Evolutionary conservation across 2,329 filamentous ascomycete genomes (phyloP), one percentile per base, ranked within the genome.

Genomic region (Pezicula neosporulosa): DNA sequence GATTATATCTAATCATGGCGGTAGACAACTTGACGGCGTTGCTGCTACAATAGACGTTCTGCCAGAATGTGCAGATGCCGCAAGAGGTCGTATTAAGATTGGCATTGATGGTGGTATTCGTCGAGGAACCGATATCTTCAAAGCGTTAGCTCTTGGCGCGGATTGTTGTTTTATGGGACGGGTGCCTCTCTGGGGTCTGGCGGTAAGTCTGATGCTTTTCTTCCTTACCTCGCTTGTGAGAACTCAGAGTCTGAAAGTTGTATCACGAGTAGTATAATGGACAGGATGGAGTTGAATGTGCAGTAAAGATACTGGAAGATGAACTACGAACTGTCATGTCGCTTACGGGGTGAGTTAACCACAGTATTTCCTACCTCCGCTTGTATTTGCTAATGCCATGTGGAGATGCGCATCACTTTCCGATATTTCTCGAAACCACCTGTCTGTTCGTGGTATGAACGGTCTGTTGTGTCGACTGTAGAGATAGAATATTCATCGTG

Each of bases 81-180:
- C 59, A 2, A 56, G 56, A 18, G 66, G 66, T 2, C 59, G 60
- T n/a, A 66, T 71, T 10, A 62, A 55, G 13, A 57, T 63, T 43
- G 63, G 54, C 6, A 84, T 76, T 62, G 81, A 85, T 64, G 81
- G 75, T 2, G 81, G 82, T 4, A 68, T 84, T 1, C 70, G 80
- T 1, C 73, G 76, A 6, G 79, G 76, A 1, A 72, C 75, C n/a
- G 81, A 83, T 58, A 72, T 83, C 8, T 74, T 80, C 62, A 84
- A 84, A 61, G 81, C 81, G 1, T 68, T 85, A 15, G 79, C 80
- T 1, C 65, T 85, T 13, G 81, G 82, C 2, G 82, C 81, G 0
- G 78, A 78, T 56, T 83, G 82, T 56, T 78, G 83, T 27, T 82
- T 83, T 50, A 70, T 85, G 1, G 82, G 82, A 0, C 65, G 82